phyloP scores from a whole-genome alignment of 805 yeast species.

The Kurtzmaniella fragi region DNA sequence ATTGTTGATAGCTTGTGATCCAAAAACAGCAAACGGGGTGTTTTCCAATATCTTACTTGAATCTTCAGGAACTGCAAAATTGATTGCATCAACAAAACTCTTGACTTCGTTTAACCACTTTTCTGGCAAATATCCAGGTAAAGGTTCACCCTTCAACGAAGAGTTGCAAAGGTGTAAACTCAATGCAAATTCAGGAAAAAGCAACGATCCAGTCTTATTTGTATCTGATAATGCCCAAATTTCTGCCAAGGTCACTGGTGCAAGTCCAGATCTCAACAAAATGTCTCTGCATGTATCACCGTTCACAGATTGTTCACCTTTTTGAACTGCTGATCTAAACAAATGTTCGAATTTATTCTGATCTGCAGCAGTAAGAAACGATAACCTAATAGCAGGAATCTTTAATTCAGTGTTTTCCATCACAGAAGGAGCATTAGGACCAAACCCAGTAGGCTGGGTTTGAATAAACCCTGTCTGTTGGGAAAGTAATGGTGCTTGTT shows the following conservation, averaged over 20 bases:
- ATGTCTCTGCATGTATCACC: slow-evolving; percentile 78
- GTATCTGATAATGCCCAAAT: slow-evolving; percentile 93
- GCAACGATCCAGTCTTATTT: slow-evolving; percentile 72
- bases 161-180: slow-evolving; percentile 83
- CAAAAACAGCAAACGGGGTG: slow-evolving; percentile 38
- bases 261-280: slow-evolving; percentile 71
- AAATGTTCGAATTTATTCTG: slow-evolving; percentile 83
- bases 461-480: slow-evolving; percentile 34
- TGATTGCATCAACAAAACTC: slow-evolving; percentile 85
- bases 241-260: slow-evolving; percentile 70
- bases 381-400: slow-evolving; percentile 71
- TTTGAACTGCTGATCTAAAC: slow-evolving; percentile 72
- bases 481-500: slow-evolving; percentile 18
- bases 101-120: slow-evolving; percentile 78
- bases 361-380: slow-evolving; percentile 80
- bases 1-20: slow-evolving; percentile 10
- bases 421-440: slow-evolving; percentile 32
- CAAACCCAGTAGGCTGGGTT: slow-evolving; percentile 46
- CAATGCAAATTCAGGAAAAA: slow-evolving; percentile 92
- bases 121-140: slow-evolving; percentile 70
- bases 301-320: slow-evolving; percentile 61
- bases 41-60: slow-evolving; percentile 34
- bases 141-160: slow-evolving; percentile 69
- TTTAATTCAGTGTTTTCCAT: slow-evolving; percentile 54
- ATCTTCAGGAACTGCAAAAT: slow-evolving; percentile 67